Evolutionary conservation across 129 eudicot species (phyloP).

Genomic region (Deinandra increscens): DNA sequence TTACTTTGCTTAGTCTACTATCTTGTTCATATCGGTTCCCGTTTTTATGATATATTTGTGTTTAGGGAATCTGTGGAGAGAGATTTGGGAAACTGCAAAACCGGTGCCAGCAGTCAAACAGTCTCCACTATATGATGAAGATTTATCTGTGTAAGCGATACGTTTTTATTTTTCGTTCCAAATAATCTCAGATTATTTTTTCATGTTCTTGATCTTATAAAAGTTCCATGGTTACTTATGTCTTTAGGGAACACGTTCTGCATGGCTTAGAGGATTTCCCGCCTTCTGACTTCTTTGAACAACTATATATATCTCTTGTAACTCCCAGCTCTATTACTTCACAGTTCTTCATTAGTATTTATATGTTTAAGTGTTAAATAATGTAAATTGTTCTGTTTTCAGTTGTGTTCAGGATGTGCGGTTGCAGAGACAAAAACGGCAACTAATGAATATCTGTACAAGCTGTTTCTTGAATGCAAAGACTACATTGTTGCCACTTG

Average conservation of each 20-base stretch:
- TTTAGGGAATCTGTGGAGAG: conserved; percentile 96
- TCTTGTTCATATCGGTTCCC: background rate
- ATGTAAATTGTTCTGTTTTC: conserved; percentile 23
- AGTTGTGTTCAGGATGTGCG: conserved; percentile 77
- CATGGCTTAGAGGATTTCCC: conserved; percentile 60
- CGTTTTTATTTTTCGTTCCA: background rate
- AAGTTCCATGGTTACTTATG: conserved; percentile 13
- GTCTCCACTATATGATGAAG: conserved; percentile 90
- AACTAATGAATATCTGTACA: conserved; percentile 50
- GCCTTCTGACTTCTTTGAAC: conserved; percentile 79
- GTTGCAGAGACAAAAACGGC: conserved; percentile 67
- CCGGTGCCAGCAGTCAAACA: conserved; percentile 94
- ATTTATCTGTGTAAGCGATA: conserved; percentile 86
- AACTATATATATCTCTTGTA: conserved; percentile 78
- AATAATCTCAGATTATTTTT: background rate
- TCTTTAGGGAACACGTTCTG: conserved; percentile 77
- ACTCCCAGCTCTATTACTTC: conserved; percentile 20
- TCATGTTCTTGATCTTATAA: background rate
- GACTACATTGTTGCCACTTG: conserved; percentile 72
- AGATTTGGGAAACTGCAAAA: conserved; percentile 96
- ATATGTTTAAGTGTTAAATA: background rate
- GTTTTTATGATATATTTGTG: conserved; percentile 9
- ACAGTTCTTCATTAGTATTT: background rate
- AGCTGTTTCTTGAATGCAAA: conserved; percentile 78
- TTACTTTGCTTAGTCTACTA: background rate